Conservation (phyloP, 208 protist genomes). For the Leptomonas seymouri region DNA sequence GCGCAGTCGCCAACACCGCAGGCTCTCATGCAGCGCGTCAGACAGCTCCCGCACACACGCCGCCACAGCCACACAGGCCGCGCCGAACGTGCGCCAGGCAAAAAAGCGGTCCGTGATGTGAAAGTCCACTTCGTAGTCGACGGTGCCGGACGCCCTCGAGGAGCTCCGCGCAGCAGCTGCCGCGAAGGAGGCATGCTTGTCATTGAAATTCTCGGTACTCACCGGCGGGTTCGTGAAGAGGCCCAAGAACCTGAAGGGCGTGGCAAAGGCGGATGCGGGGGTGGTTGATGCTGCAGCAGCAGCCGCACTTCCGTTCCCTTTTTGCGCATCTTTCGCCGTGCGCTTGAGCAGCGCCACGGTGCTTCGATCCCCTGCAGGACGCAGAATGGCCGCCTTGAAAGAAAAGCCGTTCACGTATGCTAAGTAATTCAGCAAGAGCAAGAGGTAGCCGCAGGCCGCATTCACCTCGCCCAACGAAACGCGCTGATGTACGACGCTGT, state of each 20-base stretch:
- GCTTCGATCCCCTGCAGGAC: slow-evolving; percentile 53
- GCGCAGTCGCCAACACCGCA: slow-evolving; percentile 32
- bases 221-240: background rate
- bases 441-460: slow-evolving; percentile 66
- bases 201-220: background rate
- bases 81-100: slow-evolving; percentile 71
- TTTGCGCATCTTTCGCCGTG: background rate
- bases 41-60: slow-evolving; percentile 70
- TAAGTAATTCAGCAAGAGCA: slow-evolving; percentile 51
- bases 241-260: slow-evolving; percentile 11
- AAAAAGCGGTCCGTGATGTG: slow-evolving; percentile 72
- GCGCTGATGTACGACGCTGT: slow-evolving; percentile 7
- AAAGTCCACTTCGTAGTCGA: slow-evolving; percentile 50
- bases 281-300: background rate
- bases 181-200: background rate
- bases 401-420: slow-evolving; percentile 46
- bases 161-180: slow-evolving; percentile 1
- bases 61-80: slow-evolving; percentile 63
- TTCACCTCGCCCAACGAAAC: slow-evolving; percentile 70
- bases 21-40: slow-evolving; percentile 37
- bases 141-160: background rate
- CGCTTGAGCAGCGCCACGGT: slow-evolving; percentile 48
- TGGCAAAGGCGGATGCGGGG: background rate
- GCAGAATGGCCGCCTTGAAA: slow-evolving; percentile 41
- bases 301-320: background rate